A percentile compares a stretch with the other conserved stretches of the same genome.
Evolutionary conservation across 2,329 filamentous ascomycete genomes (phyloP).

Genomic region (Ramularia endophylla): DNA sequence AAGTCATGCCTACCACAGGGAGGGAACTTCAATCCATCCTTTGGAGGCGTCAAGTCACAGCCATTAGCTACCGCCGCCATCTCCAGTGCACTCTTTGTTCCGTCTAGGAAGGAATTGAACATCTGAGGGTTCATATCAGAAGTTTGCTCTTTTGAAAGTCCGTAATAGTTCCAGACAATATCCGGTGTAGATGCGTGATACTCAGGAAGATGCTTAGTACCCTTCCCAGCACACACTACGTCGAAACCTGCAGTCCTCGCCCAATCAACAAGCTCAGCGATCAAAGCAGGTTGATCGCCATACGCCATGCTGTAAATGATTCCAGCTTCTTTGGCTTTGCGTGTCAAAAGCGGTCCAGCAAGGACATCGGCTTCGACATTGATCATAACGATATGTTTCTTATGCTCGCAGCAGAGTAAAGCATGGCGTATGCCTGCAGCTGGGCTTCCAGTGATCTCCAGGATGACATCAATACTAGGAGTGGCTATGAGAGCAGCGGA

Average conservation of each 20-base stretch:
- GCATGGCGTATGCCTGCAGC: constrained; percentile 41
- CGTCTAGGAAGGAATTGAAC: constrained; percentile 46
- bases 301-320: constrained; percentile 47
- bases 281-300: constrained; percentile 42
- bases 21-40: constrained; percentile 40
- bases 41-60: constrained; percentile 38
- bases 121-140: constrained; percentile 44
- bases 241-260: constrained; percentile 41
- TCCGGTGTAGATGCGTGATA: constrained; percentile 44
- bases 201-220: constrained; percentile 42
- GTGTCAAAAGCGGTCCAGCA: constrained; percentile 37
- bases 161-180: constrained; percentile 44
- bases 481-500: constrained; percentile 38
- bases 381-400: constrained; percentile 47
- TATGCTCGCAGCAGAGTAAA: constrained; percentile 41
- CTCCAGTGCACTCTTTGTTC: constrained; percentile 44
- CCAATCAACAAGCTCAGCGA: constrained; percentile 41
- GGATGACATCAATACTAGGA: constrained; percentile 40
- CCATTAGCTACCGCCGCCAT: constrained; percentile 46
- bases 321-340: constrained; percentile 40
- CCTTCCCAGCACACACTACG: constrained; percentile 42
- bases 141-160: constrained; percentile 42
- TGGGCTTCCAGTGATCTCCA: constrained; percentile 42
- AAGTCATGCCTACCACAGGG: constrained; percentile 41
- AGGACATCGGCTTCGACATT: constrained; percentile 44